These are phyloP conservation scores for Cladosporium sp. DNA, from an alignment of 2,329 filamentous ascomycete species.

Conservation along the genomic window DNA sequence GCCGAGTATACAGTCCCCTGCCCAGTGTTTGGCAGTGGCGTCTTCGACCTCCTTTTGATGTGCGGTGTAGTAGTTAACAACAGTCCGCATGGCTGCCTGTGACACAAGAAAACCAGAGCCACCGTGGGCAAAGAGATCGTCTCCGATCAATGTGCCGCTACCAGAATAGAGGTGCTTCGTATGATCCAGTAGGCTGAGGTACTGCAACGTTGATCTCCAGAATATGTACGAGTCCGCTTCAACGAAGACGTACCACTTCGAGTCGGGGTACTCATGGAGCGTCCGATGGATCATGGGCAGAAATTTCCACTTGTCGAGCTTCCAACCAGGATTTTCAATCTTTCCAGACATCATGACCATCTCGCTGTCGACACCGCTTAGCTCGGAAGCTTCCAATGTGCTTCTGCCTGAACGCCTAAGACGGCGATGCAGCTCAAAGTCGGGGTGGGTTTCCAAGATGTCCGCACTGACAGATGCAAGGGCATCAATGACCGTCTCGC, in stretches of 20 bases:
- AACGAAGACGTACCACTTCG: slow-evolving; percentile 61
- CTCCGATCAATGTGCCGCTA: slow-evolving; percentile 53
- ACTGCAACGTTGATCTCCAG: slow-evolving; percentile 54
- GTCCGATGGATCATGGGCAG: slow-evolving; percentile 39
- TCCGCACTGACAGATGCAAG: slow-evolving; percentile 34
- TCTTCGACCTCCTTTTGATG: slow-evolving; percentile 42
- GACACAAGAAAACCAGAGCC: slow-evolving; percentile 57
- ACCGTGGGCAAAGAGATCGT: slow-evolving; percentile 54
- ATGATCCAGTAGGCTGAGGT: slow-evolving; percentile 53
- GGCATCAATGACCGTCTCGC: slow-evolving; percentile 39
- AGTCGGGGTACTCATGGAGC: slow-evolving; percentile 43
- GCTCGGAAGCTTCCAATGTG: slow-evolving; percentile 33
- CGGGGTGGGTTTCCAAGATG: slow-evolving; percentile 33
- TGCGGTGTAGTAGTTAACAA: slow-evolving; percentile 43
- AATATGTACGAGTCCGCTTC: slow-evolving; percentile 60
- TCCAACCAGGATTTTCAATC: slow-evolving; percentile 25
- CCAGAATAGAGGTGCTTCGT: slow-evolving; percentile 54
- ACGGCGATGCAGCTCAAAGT: slow-evolving; percentile 41
- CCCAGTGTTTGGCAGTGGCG: slow-evolving; percentile 24
- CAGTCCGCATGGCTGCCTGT: slow-evolving; percentile 48
- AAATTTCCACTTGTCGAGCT: slow-evolving; percentile 43
- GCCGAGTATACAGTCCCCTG: slow-evolving; percentile 26
- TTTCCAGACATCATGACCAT: background rate
- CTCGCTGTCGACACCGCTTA: background rate
- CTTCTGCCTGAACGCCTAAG: slow-evolving; percentile 34